Base-by-base conservation (phyloP, 495 filamentous ascomycete genomes). In the Podospora australis region DNA sequence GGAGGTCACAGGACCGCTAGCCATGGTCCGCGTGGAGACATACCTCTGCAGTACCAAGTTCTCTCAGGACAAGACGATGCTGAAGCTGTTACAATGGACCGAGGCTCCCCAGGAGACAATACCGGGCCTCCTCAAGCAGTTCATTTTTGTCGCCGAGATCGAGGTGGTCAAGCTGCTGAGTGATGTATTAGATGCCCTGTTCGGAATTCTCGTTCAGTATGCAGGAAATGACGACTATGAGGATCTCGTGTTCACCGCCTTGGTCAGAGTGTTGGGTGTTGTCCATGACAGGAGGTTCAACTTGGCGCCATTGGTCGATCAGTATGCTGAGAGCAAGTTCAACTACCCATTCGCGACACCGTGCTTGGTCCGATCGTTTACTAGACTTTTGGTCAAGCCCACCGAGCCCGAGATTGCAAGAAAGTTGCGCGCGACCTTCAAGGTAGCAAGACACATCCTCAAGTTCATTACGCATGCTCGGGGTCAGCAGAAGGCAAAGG, bases 11-110 rank as follows among this genome's bases (percentile, higher is more conserved):
- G 87, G 85, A 1, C 86, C 88, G 9, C 67, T 79, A 34, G 86
- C 91, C 13, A 81, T 80, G 34, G 63, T 99, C 28, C 81, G 78
- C 32, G 67, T 96, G 2, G 80, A 89, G 48, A 96, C 90, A 1
- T 90, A 90, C 59, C 79, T 99, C 11, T 96, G 91, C 73, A 97
- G 92, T 67, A 99, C 94, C 0, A 78, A 82, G 52, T 96, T 95
- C 63, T 95, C 90, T 0, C 92, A 99, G 54, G 90, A 99, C 64
- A 86, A 90, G 54, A 81, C 86, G 24, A 76, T 99, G 11, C 70
- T 96, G 32, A 84, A 86, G 17, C 70, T 99, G 19, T 59, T 96
- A 14, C 86, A 83, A 49, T 97, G 94, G 91, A 87, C 80, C 53
- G 81, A 90, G 14, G 78, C 84, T 24, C 70, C 82, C 2, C 72